Percentiles rank a stretch among this genome's conserved stretches.
Evolutionary conservation across 139 green algal species (phyloP).

Genomic region (Chlorokybus atmophyticus): DNA sequence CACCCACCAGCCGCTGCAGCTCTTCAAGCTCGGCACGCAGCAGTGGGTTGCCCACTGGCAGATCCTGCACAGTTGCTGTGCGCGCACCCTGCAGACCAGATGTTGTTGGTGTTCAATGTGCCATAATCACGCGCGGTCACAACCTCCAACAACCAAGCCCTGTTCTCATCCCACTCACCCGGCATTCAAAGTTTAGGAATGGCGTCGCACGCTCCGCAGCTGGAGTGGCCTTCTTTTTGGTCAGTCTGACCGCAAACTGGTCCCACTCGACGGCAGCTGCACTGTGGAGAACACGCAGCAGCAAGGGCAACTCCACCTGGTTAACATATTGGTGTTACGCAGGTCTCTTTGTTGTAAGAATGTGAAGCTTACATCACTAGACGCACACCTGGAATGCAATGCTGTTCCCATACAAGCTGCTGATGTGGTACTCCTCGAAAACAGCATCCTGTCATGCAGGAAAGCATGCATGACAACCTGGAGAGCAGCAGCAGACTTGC

Average conservation of each 20-base stretch:
- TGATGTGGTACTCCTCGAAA: conserved; percentile 23
- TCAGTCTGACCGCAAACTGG: conserved; percentile 15
- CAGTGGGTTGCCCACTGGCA: conserved; percentile 21
- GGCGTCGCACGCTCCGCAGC: conserved; percentile 8
- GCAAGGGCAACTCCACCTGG: conserved; percentile 18
- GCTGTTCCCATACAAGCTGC: conserved; percentile 10
- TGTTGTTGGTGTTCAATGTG: too few species aligned
- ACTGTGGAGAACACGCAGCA: conserved; percentile 16
- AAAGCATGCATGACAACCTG: background rate
- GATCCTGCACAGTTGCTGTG: conserved; percentile 19
- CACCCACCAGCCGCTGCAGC: too few species aligned
- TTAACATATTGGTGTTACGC: too few species aligned
- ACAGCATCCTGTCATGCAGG: conserved; percentile 7
- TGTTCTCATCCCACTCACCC: too few species aligned
- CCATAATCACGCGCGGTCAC: too few species aligned
- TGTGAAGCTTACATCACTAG: too few species aligned
- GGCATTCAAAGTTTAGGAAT: conserved; percentile 22
- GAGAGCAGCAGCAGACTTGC: background rate
- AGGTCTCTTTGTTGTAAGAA: too few species aligned
- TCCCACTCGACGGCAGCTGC: conserved; percentile 7
- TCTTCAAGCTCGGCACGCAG: conserved; percentile 13
- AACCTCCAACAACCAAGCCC: too few species aligned
- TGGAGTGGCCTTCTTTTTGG: conserved; percentile 16
- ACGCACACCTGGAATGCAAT: conserved; percentile 26
- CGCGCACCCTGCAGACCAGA: conserved; percentile 20